These are phyloP conservation scores for Colletotrichum simmondsii DNA, from an alignment of 2,329 filamentous ascomycete species.

Conservation along the genomic window DNA sequence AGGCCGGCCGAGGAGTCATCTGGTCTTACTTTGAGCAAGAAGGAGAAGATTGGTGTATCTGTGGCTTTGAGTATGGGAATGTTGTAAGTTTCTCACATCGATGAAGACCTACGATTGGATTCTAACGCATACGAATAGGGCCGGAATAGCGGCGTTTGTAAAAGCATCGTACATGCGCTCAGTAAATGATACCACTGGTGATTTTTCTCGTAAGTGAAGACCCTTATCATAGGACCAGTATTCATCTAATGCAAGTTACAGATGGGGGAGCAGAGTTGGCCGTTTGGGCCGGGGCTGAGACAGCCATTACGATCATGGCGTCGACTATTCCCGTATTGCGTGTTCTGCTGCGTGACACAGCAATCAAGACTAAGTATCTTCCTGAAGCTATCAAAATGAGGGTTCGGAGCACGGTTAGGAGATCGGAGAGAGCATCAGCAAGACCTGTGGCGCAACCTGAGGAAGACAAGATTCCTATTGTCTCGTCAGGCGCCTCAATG, in stretches of 20 bases:
- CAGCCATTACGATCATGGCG: conserved; percentile 47
- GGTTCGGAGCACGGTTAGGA: neutral
- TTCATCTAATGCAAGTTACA: conserved; percentile 37
- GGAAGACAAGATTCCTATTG: conserved; percentile 1
- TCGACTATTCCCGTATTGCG: conserved; percentile 44
- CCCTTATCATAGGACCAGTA: neutral
- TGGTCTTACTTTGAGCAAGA: conserved; percentile 35
- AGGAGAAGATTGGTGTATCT: conserved; percentile 49
- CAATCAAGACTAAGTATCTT: conserved; percentile 15
- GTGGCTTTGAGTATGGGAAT: conserved; percentile 46
- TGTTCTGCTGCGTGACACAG: conserved; percentile 23
- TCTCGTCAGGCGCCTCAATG: conserved; percentile 20
- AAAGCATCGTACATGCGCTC: conserved; percentile 32
- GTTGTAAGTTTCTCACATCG: conserved; percentile 10
- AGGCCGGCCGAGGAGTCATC: conserved; percentile 21
- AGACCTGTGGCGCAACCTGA: neutral
- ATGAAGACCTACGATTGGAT: no score
- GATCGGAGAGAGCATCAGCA: conserved; percentile 9
- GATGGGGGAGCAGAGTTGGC: conserved; percentile 30
- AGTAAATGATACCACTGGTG: conserved; percentile 25
- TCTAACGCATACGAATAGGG: conserved; percentile 18
- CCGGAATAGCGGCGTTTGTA: conserved; percentile 34
- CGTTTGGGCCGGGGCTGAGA: conserved; percentile 40
- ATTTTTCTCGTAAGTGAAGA: conserved; percentile 25
- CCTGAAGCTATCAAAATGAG: conserved; percentile 23